Evolutionary conservation across 768 basidiomycete species (phyloP).

Genomic region (Exsudoporus frostii): DNA sequence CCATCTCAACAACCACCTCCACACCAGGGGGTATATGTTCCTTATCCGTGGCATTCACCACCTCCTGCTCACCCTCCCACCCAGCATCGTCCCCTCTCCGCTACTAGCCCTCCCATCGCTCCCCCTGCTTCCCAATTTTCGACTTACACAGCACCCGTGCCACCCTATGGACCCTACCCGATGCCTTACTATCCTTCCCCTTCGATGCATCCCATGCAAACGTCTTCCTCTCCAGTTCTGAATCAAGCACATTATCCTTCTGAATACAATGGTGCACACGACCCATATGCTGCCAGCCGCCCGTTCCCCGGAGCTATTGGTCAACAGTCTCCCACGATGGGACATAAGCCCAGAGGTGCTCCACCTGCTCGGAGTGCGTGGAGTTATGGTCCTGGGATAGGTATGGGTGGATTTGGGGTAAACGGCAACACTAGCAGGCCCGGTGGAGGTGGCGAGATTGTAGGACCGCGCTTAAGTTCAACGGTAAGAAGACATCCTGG

Average conservation of each 20-base stretch:
- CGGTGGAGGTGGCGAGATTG: slow-evolving; percentile 40
- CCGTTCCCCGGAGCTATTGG: slow-evolving; percentile 30
- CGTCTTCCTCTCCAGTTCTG: slow-evolving; percentile 24
- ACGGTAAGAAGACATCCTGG: slow-evolving; percentile 46
- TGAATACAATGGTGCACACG: slow-evolving; percentile 29
- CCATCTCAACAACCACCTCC: slow-evolving; percentile 31
- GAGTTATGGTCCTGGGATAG: slow-evolving; percentile 67
- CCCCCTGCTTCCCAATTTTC: slow-evolving; percentile 33
- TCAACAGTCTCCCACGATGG: slow-evolving; percentile 29
- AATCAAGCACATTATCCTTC: slow-evolving; percentile 27
- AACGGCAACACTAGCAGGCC: slow-evolving; percentile 26
- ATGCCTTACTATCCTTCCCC: slow-evolving; percentile 32
- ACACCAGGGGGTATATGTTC: slow-evolving; percentile 29
- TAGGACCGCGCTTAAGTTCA: slow-evolving; percentile 64
- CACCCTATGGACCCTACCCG: slow-evolving; percentile 36
- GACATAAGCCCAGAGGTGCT: slow-evolving; percentile 30
- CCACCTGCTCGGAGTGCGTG: slow-evolving; percentile 52
- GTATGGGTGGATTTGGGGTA: slow-evolving; percentile 43
- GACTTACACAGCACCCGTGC: slow-evolving; percentile 30
- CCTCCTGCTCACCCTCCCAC: slow-evolving; percentile 39
- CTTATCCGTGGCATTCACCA: slow-evolving; percentile 35
- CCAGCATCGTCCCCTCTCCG: slow-evolving; percentile 36
- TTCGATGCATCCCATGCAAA: slow-evolving; percentile 26
- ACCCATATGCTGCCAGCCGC: slow-evolving; percentile 21
- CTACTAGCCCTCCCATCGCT: slow-evolving; percentile 28